Evolutionary conservation across 2,329 filamentous ascomycete species (phyloP).

Genomic region (Lachnellula hyalina): DNA sequence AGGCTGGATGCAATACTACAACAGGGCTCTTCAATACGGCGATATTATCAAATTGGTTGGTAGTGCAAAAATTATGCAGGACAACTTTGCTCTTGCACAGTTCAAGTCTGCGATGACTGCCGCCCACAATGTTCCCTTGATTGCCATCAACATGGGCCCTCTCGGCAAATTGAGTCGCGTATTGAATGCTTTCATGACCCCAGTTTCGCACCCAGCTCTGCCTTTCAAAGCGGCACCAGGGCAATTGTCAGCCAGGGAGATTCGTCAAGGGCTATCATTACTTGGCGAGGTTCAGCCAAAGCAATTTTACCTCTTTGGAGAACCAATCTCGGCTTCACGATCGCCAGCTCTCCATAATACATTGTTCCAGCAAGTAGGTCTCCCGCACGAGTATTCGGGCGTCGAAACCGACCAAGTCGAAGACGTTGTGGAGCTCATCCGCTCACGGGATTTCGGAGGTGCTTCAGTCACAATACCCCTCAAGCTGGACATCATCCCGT

Average conservation of each 20-base stretch:
- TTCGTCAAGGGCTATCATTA: constrained; percentile 70
- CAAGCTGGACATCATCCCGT: constrained; percentile 78
- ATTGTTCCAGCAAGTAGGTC: constrained; percentile 68
- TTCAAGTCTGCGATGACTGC: constrained; percentile 75
- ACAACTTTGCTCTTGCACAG: constrained; percentile 78
- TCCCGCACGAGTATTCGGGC: constrained; percentile 77
- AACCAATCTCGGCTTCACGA: constrained; percentile 73
- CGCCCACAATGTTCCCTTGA: constrained; percentile 75
- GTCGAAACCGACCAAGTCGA: constrained; percentile 66
- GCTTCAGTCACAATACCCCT: constrained; percentile 94
- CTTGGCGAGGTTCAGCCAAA: constrained; percentile 72
- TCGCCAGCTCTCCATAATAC: constrained; percentile 88
- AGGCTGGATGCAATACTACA: constrained; percentile 89
- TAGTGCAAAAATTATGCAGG: constrained; percentile 66
- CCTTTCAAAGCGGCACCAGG: constrained; percentile 92
- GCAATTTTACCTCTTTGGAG: constrained; percentile 83
- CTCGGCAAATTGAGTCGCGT: constrained; percentile 85
- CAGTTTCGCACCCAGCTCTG: constrained; percentile 83
- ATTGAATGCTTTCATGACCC: constrained; percentile 88
- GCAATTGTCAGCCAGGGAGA: constrained; percentile 85
- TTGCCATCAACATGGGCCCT: constrained; percentile 92
- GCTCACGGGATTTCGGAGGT: constrained; percentile 73
- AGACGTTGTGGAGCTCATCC: constrained; percentile 61
- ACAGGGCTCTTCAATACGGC: constrained; percentile 81
- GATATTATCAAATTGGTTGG: constrained; percentile 95